phyloP scores from a whole-genome alignment of 108 stramenopile species.

The Skeletonema costatum region DNA sequence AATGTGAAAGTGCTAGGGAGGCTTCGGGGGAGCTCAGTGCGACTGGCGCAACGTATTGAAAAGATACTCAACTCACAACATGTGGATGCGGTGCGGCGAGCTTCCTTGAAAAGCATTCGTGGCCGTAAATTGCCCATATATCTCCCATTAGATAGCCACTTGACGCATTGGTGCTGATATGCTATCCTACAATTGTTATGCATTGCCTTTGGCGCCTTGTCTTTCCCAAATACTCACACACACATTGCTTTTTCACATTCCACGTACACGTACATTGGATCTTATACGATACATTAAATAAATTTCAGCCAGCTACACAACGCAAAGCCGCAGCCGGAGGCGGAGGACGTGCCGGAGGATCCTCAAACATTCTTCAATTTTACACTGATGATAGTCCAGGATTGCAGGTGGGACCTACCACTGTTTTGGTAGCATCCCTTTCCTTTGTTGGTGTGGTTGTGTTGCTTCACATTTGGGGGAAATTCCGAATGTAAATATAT shows the following conservation, averaged over 20 bases:
- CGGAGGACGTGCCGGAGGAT: constrained; percentile 70
- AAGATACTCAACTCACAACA: background rate
- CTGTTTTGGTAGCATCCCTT: constrained; percentile 84
- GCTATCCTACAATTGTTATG: background rate
- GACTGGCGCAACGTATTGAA: background rate
- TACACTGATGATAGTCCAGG: constrained; percentile 95
- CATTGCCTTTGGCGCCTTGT: background rate
- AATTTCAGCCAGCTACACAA: constrained; percentile 40
- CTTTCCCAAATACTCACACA: background rate
- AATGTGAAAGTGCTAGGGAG: background rate
- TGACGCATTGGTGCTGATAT: background rate
- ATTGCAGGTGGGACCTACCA: constrained; percentile 92
- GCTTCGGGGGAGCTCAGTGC: background rate
- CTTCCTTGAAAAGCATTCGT: background rate
- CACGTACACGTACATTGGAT: background rate
- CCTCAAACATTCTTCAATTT: constrained; percentile 90
- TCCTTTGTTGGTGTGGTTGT: constrained; percentile 93
- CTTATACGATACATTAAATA: background rate
- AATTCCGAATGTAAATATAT: constrained; percentile 77
- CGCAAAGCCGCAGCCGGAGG: constrained; percentile 56
- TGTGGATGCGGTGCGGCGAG: background rate
- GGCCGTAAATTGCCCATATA: background rate
- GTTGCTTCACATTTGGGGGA: constrained; percentile 92
- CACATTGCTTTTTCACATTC: background rate
- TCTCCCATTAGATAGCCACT: background rate